These are phyloP conservation scores for Phytophthora idaei DNA, from an alignment of 352 stramenopile species.

Conservation along the genomic window DNA sequence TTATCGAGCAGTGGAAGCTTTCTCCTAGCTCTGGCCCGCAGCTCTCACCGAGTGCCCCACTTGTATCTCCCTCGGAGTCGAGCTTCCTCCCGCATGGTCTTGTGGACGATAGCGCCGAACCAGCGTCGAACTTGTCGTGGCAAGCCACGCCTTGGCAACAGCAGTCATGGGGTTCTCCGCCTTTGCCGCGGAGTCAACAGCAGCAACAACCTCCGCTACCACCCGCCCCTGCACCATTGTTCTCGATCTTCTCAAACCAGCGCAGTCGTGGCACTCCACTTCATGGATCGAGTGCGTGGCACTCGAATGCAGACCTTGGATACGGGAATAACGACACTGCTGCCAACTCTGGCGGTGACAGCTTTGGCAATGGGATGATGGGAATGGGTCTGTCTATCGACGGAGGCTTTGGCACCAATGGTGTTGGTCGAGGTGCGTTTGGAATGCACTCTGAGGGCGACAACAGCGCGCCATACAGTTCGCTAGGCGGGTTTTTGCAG, in stretches of 20 bases:
- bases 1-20: conserved; percentile 85
- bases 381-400: conserved; percentile 49
- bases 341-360: conserved; percentile 28
- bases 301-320: conserved; percentile 23
- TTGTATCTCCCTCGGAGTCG: conserved; percentile 49
- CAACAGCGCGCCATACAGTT: conserved; percentile 44
- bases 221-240: conserved; percentile 54
- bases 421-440: conserved; percentile 32
- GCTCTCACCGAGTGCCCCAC: conserved; percentile 45
- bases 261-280: conserved; percentile 24
- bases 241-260: conserved; percentile 64
- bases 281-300: conserved; percentile 44
- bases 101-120: conserved; percentile 34
- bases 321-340: conserved; percentile 28
- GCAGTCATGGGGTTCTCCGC: conserved; percentile 57
- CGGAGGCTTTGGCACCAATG: conserved; percentile 34
- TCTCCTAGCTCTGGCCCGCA: conserved; percentile 61
- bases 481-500: conserved; percentile 69
- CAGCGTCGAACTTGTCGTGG: conserved; percentile 49
- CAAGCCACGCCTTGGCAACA: conserved; percentile 61
- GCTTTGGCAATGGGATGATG: conserved; percentile 60
- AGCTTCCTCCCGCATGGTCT: conserved; percentile 53
- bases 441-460: conserved; percentile 39
- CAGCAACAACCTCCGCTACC: conserved; percentile 44
- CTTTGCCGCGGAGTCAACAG: conserved; percentile 36